Conservation (phyloP, 805 yeast genomes). For the Starmerella powellii region DNA sequence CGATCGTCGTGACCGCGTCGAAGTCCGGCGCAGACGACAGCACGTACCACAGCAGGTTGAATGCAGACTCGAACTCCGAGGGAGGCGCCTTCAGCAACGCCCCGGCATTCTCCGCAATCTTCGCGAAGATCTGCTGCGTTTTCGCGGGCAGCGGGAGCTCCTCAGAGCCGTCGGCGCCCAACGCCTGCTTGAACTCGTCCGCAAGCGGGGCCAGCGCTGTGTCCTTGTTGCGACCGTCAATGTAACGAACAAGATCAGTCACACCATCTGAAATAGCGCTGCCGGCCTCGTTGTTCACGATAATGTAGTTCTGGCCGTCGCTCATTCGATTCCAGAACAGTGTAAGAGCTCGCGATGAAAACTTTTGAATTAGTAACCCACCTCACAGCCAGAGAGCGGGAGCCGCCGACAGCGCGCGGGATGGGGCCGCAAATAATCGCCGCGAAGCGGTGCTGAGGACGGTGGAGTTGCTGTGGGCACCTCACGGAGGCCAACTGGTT, state of each 20-base stretch:
- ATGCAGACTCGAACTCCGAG: slow-evolving; percentile 31
- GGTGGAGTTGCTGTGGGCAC: too few relatives aligned
- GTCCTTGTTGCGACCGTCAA: slow-evolving; percentile 27
- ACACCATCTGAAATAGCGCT: slow-evolving; percentile 30
- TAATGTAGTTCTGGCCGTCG: slow-evolving; percentile 23
- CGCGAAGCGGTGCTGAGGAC: too few relatives aligned
- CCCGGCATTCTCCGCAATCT: slow-evolving; percentile 26
- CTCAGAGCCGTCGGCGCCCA: slow-evolving; percentile 14
- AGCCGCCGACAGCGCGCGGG: not conserved
- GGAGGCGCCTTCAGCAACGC: slow-evolving; percentile 28
- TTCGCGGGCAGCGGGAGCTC: slow-evolving; percentile 5
- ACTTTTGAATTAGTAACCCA: slow-evolving; percentile 10
- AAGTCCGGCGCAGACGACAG: slow-evolving; percentile 28
- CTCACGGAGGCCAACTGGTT: too few relatives aligned
- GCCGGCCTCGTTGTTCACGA: slow-evolving; percentile 27
- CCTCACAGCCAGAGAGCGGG: not conserved
- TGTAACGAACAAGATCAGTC: slow-evolving; percentile 29
- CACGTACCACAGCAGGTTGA: slow-evolving; percentile 31
- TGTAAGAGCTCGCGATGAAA: slow-evolving; percentile 7
- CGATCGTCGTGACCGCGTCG: slow-evolving; percentile 24
- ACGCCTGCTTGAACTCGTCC: slow-evolving; percentile 20
- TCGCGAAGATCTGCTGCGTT: slow-evolving; percentile 24
- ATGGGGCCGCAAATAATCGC: not conserved
- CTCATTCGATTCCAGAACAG: slow-evolving; percentile 6
- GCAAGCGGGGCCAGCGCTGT: slow-evolving; percentile 24